A percentile compares a stretch with the other conserved stretches of the same genome.
phyloP scores from a whole-genome alignment of 768 basidiomycete genomes.

The Sutorius australiensis region DNA sequence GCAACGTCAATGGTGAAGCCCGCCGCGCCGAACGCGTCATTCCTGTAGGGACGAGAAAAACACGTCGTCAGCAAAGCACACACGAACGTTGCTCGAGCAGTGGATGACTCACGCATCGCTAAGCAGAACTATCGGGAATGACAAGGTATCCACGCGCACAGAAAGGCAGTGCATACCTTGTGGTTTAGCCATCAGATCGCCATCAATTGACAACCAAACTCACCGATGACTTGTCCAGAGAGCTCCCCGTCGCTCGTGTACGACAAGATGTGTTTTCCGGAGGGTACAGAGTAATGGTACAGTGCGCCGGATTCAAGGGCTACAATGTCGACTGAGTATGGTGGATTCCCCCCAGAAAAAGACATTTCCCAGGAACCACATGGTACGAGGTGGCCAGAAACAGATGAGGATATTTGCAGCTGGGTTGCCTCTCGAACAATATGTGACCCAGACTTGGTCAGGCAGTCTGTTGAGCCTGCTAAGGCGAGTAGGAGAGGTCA shows the following conservation, averaged over 20 bases:
- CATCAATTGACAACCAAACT: constrained; percentile 26
- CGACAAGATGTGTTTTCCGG: constrained; percentile 36
- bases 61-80: background rate
- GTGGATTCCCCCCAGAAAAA: constrained; percentile 42
- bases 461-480: constrained; percentile 31
- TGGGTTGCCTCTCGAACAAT: constrained; percentile 29
- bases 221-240: constrained; percentile 21
- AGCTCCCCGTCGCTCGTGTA: constrained; percentile 43
- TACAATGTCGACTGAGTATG: constrained; percentile 42
- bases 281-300: constrained; percentile 37
- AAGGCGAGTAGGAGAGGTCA: background rate
- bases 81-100: background rate
- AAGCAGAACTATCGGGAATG: constrained; percentile 31
- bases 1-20: background rate
- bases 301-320: constrained; percentile 36
- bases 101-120: constrained; percentile 40
- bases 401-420: constrained; percentile 1
- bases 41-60: constrained; percentile 26
- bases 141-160: background rate
- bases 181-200: background rate
- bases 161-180: background rate
- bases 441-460: constrained; percentile 16
- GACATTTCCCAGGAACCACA: constrained; percentile 47
- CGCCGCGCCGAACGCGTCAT: constrained; percentile 33
- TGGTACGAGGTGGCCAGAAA: background rate